phyloP scores from a whole-genome alignment of 495 filamentous ascomycete species.

The Lasiosphaeria miniovina region DNA sequence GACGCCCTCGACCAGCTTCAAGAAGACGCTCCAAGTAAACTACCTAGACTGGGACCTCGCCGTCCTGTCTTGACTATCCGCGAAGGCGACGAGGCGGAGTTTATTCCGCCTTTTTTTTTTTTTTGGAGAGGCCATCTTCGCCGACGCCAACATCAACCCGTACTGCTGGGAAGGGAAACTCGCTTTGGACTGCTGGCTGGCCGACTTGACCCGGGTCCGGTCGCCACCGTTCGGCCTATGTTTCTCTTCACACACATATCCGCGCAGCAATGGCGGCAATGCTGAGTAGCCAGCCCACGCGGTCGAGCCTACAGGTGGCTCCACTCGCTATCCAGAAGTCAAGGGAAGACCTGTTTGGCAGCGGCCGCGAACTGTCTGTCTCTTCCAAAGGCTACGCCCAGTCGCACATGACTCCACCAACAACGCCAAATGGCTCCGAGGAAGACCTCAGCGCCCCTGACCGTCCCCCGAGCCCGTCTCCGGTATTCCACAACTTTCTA shows the following conservation, averaged over 20 bases:
- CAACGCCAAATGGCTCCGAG: constrained; percentile 64
- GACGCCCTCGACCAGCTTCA: neutral
- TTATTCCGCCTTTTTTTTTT: constrained; percentile 1
- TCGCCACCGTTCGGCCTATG: constrained; percentile 32
- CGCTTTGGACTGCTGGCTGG: constrained; percentile 7
- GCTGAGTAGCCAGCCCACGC: constrained; percentile 49
- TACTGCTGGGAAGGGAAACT: constrained; percentile 1
- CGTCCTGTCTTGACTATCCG: neutral
- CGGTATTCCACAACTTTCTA: constrained; percentile 89
- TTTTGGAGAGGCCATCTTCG: neutral
- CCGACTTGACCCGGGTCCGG: constrained; percentile 15
- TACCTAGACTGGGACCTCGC: neutral
- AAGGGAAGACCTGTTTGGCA: constrained; percentile 25
- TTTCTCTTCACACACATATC: constrained; percentile 23
- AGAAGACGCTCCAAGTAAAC: too few species aligned
- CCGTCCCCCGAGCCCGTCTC: constrained; percentile 31
- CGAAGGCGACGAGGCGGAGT: constrained; percentile 8
- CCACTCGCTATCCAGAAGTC: constrained; percentile 71
- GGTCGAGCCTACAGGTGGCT: constrained; percentile 66
- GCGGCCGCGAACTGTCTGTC: constrained; percentile 39
- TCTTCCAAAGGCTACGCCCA: constrained; percentile 44
- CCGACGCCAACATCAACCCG: neutral
- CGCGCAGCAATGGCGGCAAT: constrained; percentile 43
- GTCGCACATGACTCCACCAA: constrained; percentile 68
- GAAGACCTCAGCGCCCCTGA: constrained; percentile 41